These are phyloP conservation scores for Saccharomyces paradoxus DNA, from an alignment of 805 yeast species.

Conservation along the genomic window DNA sequence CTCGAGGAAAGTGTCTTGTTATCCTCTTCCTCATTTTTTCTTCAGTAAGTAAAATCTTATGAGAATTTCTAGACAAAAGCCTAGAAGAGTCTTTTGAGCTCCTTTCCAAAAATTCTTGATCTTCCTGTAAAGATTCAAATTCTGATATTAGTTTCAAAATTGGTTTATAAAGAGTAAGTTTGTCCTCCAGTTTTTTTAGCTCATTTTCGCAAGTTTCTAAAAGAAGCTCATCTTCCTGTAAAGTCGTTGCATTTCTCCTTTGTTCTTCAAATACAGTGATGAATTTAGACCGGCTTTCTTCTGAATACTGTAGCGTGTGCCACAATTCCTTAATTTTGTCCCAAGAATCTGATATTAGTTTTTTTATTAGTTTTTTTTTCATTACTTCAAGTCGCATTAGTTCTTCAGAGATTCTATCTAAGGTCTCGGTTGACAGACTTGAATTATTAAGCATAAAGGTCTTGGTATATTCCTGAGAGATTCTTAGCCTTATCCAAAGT, in stretches of 20 bases:
- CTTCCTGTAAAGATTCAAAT: constrained; percentile 47
- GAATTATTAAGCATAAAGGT: constrained; percentile 37
- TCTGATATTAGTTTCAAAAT: constrained; percentile 49
- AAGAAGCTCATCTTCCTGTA: constrained; percentile 48
- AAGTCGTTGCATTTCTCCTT: constrained; percentile 9
- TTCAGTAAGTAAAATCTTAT: constrained; percentile 70
- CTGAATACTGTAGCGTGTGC: constrained; percentile 52
- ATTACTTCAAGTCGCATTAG: constrained; percentile 48
- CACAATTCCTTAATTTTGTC: constrained; percentile 52
- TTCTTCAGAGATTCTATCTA: constrained; percentile 49
- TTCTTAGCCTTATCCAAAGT: constrained; percentile 53
- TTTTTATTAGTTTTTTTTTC: constrained; percentile 57
- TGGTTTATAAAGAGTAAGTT: constrained; percentile 44
- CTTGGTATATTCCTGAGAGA: constrained; percentile 35
- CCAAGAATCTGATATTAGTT: constrained; percentile 58
- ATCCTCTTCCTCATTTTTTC: constrained; percentile 67
- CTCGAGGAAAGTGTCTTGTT: constrained; percentile 57
- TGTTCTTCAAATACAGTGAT: constrained; percentile 25
- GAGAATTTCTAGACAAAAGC: constrained; percentile 63
- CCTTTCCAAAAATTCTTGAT: constrained; percentile 54
- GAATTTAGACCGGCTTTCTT: constrained; percentile 43
- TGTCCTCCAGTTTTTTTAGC: constrained; percentile 41
- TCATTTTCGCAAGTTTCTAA: constrained; percentile 60
- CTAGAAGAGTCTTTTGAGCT: constrained; percentile 77
- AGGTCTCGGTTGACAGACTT: constrained; percentile 38